phyloP scores from a whole-genome alignment of 1,139 yeast species.

The Scheffersomyces quercinus region DNA sequence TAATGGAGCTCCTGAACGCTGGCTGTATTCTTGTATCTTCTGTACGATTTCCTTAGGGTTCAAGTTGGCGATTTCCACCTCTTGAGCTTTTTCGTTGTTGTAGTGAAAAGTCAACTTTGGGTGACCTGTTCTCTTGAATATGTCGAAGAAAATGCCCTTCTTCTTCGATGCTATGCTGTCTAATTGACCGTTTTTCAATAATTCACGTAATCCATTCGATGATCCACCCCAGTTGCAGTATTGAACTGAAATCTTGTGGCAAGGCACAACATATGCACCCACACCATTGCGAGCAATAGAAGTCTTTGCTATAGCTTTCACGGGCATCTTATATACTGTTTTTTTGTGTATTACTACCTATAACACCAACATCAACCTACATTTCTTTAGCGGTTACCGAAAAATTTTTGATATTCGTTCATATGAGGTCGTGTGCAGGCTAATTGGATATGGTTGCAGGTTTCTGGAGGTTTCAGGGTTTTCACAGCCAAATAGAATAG shows the following conservation, averaged over 20 bases:
- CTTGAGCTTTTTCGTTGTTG: slow-evolving; percentile 20
- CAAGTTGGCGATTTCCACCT: slow-evolving; percentile 55
- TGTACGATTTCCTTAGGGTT: slow-evolving; percentile 60
- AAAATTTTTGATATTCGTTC: neutral
- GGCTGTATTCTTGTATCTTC: slow-evolving; percentile 56
- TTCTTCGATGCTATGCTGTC: slow-evolving; percentile 57
- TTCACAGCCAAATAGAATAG: no score
- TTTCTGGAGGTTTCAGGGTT: no score
- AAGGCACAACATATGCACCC: slow-evolving; percentile 75
- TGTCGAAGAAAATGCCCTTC: slow-evolving; percentile 70
- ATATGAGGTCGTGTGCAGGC: neutral
- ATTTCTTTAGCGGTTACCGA: neutral
- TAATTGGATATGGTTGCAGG: no score
- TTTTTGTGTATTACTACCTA: neutral
- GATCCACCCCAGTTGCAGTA: slow-evolving; percentile 97
- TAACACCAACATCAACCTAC: neutral
- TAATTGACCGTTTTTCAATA: slow-evolving; percentile 57
- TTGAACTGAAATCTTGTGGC: slow-evolving; percentile 69
- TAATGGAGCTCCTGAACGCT: slow-evolving; percentile 41
- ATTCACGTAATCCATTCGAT: slow-evolving; percentile 77
- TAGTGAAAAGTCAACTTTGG: slow-evolving; percentile 55
- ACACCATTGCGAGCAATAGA: slow-evolving; percentile 76
- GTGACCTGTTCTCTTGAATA: slow-evolving; percentile 74
- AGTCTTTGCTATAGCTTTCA: slow-evolving; percentile 51
- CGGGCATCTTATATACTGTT: slow-evolving; percentile 33